Conservation (phyloP, 2,329 filamentous ascomycete genomes). For the Cyclaneusma minus region DNA sequence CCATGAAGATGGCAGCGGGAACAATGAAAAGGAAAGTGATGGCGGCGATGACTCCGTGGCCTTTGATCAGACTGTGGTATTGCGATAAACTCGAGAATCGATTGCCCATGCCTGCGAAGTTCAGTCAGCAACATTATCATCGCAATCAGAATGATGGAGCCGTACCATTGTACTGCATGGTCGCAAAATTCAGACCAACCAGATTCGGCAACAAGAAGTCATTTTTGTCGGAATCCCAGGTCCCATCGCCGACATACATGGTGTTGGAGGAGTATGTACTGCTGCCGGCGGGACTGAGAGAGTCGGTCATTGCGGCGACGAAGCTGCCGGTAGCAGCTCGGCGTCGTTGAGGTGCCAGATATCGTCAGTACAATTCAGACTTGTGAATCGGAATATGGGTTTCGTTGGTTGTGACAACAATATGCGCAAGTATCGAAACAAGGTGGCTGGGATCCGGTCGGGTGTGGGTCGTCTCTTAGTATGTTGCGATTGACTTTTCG, state of each 20-base stretch:
- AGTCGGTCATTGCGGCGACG: slow-evolving; percentile 38
- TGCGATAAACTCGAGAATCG: slow-evolving; percentile 53
- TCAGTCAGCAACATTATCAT: slow-evolving; percentile 1
- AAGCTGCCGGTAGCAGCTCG: neutral
- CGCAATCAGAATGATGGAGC: slow-evolving; percentile 1
- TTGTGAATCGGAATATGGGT: no score
- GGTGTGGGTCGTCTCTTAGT: no score
- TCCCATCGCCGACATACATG: slow-evolving; percentile 68
- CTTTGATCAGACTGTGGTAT: slow-evolving; percentile 56
- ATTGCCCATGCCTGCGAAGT: slow-evolving; percentile 57
- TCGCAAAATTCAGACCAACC: slow-evolving; percentile 61
- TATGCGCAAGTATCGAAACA: no score
- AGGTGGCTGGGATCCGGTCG: no score
- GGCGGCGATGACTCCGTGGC: slow-evolving; percentile 56
- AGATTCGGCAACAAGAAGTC: slow-evolving; percentile 67
- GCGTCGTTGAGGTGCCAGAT: no score
- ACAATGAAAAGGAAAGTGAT: slow-evolving; percentile 62
- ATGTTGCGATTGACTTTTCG: no score
- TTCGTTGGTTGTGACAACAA: no score
- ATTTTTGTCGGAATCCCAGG: slow-evolving; percentile 66
- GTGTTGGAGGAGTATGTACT: slow-evolving; percentile 59
- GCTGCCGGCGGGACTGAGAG: slow-evolving; percentile 54
- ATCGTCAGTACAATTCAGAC: no score
- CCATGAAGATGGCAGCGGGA: slow-evolving; percentile 57
- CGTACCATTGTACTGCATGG: slow-evolving; percentile 72